Conservation (phyloP, 768 basidiomycete genomes). For the Phanerochaete sordida region DNA sequence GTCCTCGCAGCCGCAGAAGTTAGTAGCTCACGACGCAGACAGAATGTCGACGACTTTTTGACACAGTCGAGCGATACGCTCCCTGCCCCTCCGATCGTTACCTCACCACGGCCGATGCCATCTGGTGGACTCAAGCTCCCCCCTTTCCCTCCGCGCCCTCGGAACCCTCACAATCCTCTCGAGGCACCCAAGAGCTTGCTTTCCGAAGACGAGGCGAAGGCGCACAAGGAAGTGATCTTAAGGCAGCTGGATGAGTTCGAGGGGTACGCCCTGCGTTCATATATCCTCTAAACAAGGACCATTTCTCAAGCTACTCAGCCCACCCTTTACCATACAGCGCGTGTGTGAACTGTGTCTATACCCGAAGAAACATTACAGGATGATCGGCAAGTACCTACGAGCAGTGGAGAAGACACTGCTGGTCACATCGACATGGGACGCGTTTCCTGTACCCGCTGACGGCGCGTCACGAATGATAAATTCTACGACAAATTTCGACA, state of each 20-base stretch:
- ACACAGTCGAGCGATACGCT: slow-evolving; percentile 23
- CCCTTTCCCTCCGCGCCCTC: slow-evolving; percentile 65
- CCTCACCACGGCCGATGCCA: slow-evolving; percentile 33
- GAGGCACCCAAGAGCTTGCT: slow-evolving; percentile 58
- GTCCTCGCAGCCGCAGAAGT: background rate
- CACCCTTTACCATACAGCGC: slow-evolving; percentile 90
- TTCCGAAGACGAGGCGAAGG: slow-evolving; percentile 56
- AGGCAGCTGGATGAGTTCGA: slow-evolving; percentile 72
- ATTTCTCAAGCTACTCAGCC: slow-evolving; percentile 25
- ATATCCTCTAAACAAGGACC: background rate
- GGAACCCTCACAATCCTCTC: slow-evolving; percentile 44
- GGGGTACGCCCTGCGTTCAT: slow-evolving; percentile 41
- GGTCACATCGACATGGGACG: slow-evolving; percentile 77
- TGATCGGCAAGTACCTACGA: slow-evolving; percentile 83
- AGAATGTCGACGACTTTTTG: slow-evolving; percentile 33
- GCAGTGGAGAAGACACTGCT: slow-evolving; percentile 80
- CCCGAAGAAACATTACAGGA: slow-evolving; percentile 69
- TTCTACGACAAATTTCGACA: slow-evolving; percentile 37
- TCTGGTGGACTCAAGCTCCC: slow-evolving; percentile 66
- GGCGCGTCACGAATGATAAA: slow-evolving; percentile 32
- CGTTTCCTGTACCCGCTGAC: slow-evolving; percentile 49
- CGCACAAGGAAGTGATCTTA: slow-evolving; percentile 54
- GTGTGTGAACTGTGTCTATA: slow-evolving; percentile 76
- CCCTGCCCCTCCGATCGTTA: slow-evolving; percentile 37
- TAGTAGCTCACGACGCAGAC: background rate